These are phyloP conservation scores for Pseudotsuga menziesii DNA, from an alignment of 75 land plant species.

Conservation along the genomic window DNA sequence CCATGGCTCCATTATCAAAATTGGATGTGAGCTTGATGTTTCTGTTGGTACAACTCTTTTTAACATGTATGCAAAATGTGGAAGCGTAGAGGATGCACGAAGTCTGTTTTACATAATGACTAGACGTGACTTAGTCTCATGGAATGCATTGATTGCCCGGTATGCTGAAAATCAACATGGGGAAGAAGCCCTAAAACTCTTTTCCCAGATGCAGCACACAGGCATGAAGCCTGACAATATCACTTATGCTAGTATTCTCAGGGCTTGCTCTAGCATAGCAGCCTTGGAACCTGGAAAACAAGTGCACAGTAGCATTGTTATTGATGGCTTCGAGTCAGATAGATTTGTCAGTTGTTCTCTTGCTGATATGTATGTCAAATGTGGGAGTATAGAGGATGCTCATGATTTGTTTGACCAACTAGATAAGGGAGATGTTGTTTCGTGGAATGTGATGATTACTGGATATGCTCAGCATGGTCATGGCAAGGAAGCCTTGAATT, in stretches of 20 bases:
- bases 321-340: conserved; percentile 2
- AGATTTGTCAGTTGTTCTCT: conserved; percentile 11
- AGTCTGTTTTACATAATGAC: conserved; percentile 14
- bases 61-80: conserved; percentile 41
- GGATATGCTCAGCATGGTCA: not conserved
- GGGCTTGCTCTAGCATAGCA: conserved; percentile 6
- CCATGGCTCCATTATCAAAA: conserved; percentile 23
- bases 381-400: not conserved
- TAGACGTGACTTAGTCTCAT: conserved; percentile 25
- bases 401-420: not conserved
- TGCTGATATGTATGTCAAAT: conserved; percentile 10
- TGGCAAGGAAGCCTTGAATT: not conserved
- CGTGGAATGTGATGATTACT: not conserved
- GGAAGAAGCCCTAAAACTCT: conserved; percentile 15
- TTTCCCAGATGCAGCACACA: conserved; percentile 14
- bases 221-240: conserved; percentile 8
- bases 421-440: not conserved
- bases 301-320: conserved; percentile 5
- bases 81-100: conserved; percentile 20
- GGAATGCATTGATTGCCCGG: conserved; percentile 40
- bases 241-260: conserved; percentile 11
- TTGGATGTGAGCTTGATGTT: conserved; percentile 21
- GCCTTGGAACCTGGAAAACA: conserved; percentile 9
- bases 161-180: conserved; percentile 24
- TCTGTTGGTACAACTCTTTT: conserved; percentile 27